Evolutionary conservation across 2,329 filamentous ascomycete genomes (phyloP).

Genomic region (Botrytis squamosa): DNA sequence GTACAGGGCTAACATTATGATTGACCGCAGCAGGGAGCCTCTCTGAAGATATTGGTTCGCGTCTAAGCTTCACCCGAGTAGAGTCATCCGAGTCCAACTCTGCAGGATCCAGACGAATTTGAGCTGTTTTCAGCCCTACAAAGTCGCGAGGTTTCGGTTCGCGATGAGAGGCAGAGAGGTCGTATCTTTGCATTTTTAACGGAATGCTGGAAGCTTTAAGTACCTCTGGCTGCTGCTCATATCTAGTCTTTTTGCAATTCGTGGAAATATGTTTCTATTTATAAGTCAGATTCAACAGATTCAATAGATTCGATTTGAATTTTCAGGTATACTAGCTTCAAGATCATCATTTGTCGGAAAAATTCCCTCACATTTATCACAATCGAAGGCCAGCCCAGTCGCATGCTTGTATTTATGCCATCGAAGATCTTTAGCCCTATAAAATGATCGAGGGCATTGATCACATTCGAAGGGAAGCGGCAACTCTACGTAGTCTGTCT

Average conservation of each 20-base stretch:
- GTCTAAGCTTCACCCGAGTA: neutral
- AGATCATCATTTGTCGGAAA: slow-evolving; percentile 8
- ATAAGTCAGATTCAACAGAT: neutral
- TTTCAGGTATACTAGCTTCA: slow-evolving; percentile 1
- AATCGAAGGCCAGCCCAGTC: neutral
- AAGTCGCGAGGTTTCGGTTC: neutral
- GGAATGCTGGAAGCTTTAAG: neutral
- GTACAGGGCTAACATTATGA: neutral
- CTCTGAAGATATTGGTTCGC: neutral
- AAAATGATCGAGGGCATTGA: neutral
- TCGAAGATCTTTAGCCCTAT: neutral
- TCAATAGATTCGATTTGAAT: neutral
- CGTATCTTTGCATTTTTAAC: neutral
- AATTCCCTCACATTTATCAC: slow-evolving; percentile 4
- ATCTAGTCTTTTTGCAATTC: neutral
- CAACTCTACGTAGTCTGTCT: neutral
- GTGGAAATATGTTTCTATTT: neutral
- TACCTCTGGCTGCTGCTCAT: neutral
- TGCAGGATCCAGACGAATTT: neutral
- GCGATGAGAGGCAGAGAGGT: neutral
- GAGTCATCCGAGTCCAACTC: neutral
- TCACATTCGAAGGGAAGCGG: neutral
- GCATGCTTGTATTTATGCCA: slow-evolving; percentile 11
- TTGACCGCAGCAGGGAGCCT: neutral
- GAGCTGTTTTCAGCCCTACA: neutral